Conservation (phyloP, 192 early-diverging fungal genomes). For the Geranomyces variabilis region DNA sequence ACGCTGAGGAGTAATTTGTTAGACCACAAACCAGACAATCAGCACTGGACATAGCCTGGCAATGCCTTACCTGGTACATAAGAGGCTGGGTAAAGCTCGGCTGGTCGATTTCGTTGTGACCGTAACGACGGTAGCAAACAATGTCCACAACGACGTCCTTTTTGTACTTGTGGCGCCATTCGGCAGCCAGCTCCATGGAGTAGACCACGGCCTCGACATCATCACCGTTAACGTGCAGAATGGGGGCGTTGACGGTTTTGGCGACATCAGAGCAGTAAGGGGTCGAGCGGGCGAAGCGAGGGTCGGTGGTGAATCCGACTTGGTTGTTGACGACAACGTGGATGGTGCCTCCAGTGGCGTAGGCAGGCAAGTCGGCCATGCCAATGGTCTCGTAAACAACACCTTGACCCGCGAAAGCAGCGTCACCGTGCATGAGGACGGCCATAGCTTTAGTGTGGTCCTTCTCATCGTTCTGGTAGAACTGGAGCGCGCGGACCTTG, state of each 20-base stretch:
- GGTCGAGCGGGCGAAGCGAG: conserved; percentile 90
- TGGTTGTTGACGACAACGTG: conserved; percentile 99
- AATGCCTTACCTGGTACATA: conserved; percentile 81
- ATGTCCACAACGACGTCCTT: conserved; percentile 96
- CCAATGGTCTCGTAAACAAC: conserved; percentile 97
- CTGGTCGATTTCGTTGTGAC: conserved; percentile 99
- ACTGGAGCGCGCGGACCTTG: conserved; percentile 95
- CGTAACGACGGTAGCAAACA: conserved; percentile 96
- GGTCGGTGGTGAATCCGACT: conserved; percentile 99
- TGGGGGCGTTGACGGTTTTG: conserved; percentile 94
- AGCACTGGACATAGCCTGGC: background rate
- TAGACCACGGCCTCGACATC: conserved; percentile 96
- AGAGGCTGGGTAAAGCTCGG: conserved; percentile 97
- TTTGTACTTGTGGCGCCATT: conserved; percentile 95
- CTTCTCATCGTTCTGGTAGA: conserved; percentile 87
- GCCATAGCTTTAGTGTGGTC: conserved; percentile 83
- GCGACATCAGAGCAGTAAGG: conserved; percentile 98
- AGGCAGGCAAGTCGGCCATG: conserved; percentile 91
- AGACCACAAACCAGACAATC: background rate
- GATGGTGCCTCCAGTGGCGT: conserved; percentile 95
- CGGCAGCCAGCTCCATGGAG: conserved; percentile 90
- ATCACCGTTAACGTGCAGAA: conserved; percentile 98
- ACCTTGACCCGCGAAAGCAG: conserved; percentile 97
- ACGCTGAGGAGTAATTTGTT: conserved; percentile 41
- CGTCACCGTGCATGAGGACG: conserved; percentile 96